These are phyloP conservation scores for Pseudogymnoascus sp. DNA, from an alignment of 2,329 filamentous ascomycete genomes.

Conservation along the genomic window DNA sequence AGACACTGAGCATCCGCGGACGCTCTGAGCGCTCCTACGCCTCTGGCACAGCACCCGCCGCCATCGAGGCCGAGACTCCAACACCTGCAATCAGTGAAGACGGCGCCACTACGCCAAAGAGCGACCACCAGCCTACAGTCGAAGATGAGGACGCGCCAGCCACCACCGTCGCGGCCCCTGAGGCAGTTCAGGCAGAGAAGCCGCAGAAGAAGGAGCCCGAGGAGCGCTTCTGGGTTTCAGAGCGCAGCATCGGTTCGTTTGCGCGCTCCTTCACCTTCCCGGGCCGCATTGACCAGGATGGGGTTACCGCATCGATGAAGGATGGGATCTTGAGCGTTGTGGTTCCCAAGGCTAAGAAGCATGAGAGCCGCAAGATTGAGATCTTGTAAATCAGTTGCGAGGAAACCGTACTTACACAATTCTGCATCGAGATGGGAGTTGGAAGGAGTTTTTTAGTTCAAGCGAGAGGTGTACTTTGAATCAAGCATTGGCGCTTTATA, in stretches of 20 bases:
- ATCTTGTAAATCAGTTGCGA: background rate
- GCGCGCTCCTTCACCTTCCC: constrained; percentile 59
- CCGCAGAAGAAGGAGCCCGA: constrained; percentile 29
- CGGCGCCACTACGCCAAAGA: constrained; percentile 23
- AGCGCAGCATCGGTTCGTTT: constrained; percentile 57
- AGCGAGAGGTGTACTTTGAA: background rate
- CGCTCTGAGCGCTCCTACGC: constrained; percentile 55
- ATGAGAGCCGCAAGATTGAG: constrained; percentile 40
- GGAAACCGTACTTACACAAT: background rate
- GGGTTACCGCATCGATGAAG: constrained; percentile 50
- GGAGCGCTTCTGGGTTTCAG: constrained; percentile 58
- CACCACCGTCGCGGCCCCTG: constrained; percentile 11
- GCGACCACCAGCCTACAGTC: constrained; percentile 30
- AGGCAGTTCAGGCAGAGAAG: constrained; percentile 22
- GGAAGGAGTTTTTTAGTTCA: background rate
- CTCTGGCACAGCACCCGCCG: constrained; percentile 37
- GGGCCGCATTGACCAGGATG: constrained; percentile 48
- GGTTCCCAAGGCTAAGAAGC: constrained; percentile 56
- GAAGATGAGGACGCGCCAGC: constrained; percentile 28
- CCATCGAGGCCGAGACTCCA: constrained; percentile 19
- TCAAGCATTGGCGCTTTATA: background rate
- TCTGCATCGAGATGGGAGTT: background rate
- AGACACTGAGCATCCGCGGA: constrained; percentile 64
- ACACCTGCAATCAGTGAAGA: constrained; percentile 18
- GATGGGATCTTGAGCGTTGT: constrained; percentile 53